phyloP scores from a whole-genome alignment of 495 filamentous ascomycete species.

The Neurospora sp. region DNA sequence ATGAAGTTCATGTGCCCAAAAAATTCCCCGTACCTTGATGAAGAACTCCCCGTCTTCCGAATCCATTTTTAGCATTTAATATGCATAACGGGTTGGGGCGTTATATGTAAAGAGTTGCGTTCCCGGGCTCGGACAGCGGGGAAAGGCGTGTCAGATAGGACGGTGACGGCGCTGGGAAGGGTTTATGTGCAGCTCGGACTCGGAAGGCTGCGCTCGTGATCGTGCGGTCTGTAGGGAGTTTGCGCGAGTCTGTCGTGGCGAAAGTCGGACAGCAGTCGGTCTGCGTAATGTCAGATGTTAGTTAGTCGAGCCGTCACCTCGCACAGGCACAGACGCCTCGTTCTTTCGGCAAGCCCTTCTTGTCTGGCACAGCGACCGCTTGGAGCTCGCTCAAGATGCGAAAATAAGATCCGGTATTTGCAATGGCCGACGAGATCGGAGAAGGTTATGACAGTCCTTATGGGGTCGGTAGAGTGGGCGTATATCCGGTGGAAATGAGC shows the following conservation, averaged over 20 bases:
- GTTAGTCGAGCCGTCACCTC: slow-evolving; percentile 18
- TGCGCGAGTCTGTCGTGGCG: slow-evolving; percentile 12
- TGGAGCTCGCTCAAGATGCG: not conserved
- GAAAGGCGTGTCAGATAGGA: not conserved
- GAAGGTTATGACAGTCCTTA: not conserved
- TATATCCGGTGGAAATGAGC: not conserved
- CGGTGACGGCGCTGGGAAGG: not conserved
- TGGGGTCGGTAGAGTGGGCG: not conserved
- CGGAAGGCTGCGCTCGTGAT: not conserved
- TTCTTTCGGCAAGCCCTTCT: slow-evolving; percentile 1
- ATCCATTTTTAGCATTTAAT: slow-evolving; percentile 47
- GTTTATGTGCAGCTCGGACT: not conserved
- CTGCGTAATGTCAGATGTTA: slow-evolving; percentile 23
- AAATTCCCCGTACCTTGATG: slow-evolving; percentile 54
- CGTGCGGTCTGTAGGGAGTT: not conserved
- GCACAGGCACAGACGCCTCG: slow-evolving; percentile 8
- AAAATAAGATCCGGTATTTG: not conserved
- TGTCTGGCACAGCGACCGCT: slow-evolving; percentile 1
- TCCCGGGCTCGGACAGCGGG: slow-evolving; percentile 4
- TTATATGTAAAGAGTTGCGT: slow-evolving; percentile 12
- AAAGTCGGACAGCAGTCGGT: slow-evolving; percentile 16
- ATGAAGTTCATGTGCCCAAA: not conserved
- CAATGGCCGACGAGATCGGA: not conserved
- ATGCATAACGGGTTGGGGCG: slow-evolving; percentile 29
- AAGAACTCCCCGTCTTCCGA: slow-evolving; percentile 86